Percentiles rank a stretch among this genome's conserved stretches.
Evolutionary conservation across 441 rosid species (phyloP).

Genomic region (Gossypium aridum): DNA sequence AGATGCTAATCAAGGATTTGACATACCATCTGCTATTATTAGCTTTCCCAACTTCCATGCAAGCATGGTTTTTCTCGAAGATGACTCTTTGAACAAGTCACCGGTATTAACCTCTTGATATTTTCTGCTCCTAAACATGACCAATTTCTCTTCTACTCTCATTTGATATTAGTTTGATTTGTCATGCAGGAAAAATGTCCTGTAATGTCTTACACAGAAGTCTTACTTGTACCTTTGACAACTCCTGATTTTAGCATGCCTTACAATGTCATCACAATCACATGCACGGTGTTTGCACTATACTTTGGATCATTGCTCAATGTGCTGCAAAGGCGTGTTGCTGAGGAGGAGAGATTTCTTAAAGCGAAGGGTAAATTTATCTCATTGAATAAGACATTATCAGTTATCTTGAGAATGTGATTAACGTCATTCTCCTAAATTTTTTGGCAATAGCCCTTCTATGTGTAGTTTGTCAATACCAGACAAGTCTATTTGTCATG

Average conservation of each 20-base stretch:
- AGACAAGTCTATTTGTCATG: neutral
- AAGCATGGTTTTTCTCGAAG: constrained; percentile 34
- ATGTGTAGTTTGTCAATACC: neutral
- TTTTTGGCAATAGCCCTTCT: neutral
- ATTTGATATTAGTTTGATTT: constrained; percentile 13
- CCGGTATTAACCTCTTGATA: constrained; percentile 40
- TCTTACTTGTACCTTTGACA: constrained; percentile 78
- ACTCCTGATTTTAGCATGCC: constrained; percentile 99
- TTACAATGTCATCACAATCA: constrained; percentile 89
- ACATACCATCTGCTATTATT: constrained; percentile 85
- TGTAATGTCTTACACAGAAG: constrained; percentile 78
- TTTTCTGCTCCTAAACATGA: neutral
- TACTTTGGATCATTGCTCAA: constrained; percentile 88
- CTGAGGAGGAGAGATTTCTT: constrained; percentile 78
- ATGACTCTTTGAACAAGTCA: constrained; percentile 26
- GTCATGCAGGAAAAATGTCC: constrained; percentile 54
- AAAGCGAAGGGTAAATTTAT: constrained; percentile 52
- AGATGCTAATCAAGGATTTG: constrained; percentile 97
- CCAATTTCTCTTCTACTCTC: neutral
- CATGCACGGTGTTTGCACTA: constrained; percentile 88
- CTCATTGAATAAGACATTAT: neutral
- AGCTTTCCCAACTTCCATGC: constrained; percentile 60
- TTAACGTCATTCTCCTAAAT: neutral
- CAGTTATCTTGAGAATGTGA: neutral
- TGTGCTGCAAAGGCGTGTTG: constrained; percentile 59